Evolutionary conservation across 176 grass and related monocot genomes (phyloP), one percentile per base, ranked within the genome.

Genomic region (Aegilops longissima): DNA sequence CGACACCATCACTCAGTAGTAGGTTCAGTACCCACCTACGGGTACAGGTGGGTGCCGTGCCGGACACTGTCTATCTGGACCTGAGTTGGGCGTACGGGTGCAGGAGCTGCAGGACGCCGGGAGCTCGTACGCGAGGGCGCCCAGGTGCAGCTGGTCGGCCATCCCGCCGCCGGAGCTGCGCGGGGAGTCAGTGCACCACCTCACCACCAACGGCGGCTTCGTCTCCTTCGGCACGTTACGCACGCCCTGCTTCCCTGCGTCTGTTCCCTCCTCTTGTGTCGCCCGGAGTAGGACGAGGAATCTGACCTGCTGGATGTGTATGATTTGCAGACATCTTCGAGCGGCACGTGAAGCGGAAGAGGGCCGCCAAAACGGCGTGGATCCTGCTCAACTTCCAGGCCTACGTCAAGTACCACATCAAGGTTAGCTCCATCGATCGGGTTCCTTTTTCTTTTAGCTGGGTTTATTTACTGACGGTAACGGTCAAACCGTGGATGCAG

Each of bases 141-240:
- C 89, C 9, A 68, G 3, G 62, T 99, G 97, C 78, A 91, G 81
- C 59, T 99, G 94, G 97, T 99, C 94, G 24, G 87, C 94, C 33
- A 99, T 94, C 86, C 97, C 97, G 82, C 97, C 94, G 13, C 85
- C 85, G 64, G 90, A 91, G 79, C 76, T 99, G 85, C 91, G 97
- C 6, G 88, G 94, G 59, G 94, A 99, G 85, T 18, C 52, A 78
- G 90, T 96, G 11, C 81, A 93, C 30, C 78, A 85, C 92, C 79
- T 99, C 70, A 90, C 94, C 68, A 93, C 97, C 84, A 99, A 96
- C 81, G 97, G 97, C 62, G 94, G 97, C 71, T 99, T 99, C 76
- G 86, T 94, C 20, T 96, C 97, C 12, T 90, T 98, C 64, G 97
- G 97, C 91, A 88, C 27, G 73, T 78, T 2, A 7, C 8, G 9